These are phyloP conservation scores for Cocos nucifera DNA, from an alignment of 176 grass and related monocot species.

Conservation along the genomic window DNA sequence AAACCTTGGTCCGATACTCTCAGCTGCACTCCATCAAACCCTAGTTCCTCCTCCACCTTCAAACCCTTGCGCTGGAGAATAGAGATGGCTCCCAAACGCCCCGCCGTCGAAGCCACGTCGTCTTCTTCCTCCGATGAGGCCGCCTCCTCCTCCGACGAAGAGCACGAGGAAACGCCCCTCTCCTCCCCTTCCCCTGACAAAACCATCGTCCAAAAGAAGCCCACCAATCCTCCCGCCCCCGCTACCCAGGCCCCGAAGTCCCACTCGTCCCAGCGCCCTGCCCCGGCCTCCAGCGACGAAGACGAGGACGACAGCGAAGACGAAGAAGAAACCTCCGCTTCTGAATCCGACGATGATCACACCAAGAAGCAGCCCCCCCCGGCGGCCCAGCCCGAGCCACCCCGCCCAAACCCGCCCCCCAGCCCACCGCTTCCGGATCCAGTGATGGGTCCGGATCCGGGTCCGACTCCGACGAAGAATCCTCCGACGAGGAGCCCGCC, in stretches of 20 bases:
- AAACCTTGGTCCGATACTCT: no score
- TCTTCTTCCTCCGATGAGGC: conserved; percentile 16
- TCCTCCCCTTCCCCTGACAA: conserved; percentile 13
- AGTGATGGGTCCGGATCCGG: neutral
- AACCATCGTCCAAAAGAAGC: conserved; percentile 29
- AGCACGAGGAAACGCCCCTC: conserved; percentile 8
- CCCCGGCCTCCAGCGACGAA: conserved; percentile 7
- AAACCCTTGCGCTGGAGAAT: no score
- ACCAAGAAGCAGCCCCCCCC: conserved; percentile 1
- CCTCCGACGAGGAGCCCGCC: conserved; percentile 25
- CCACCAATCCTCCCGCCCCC: conserved; percentile 21
- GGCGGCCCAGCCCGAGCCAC: conserved; percentile 14
- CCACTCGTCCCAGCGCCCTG: neutral
- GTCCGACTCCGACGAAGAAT: conserved; percentile 24
- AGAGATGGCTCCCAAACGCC: conserved; percentile 52
- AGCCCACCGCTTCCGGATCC: conserved; percentile 1
- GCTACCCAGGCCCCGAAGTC: neutral
- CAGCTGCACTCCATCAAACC: conserved; percentile 7
- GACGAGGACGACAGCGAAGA: conserved; percentile 36
- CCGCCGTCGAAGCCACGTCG: conserved; percentile 10
- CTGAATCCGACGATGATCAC: conserved; percentile 11
- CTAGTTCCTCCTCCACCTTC: neutral
- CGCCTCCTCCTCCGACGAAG: conserved; percentile 29
- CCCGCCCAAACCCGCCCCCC: conserved; percentile 23
- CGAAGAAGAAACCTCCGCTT: conserved; percentile 14